These are phyloP conservation scores for Somion occarium DNA, from an alignment of 1,284 basidiomycete species.

Conservation along the genomic window DNA sequence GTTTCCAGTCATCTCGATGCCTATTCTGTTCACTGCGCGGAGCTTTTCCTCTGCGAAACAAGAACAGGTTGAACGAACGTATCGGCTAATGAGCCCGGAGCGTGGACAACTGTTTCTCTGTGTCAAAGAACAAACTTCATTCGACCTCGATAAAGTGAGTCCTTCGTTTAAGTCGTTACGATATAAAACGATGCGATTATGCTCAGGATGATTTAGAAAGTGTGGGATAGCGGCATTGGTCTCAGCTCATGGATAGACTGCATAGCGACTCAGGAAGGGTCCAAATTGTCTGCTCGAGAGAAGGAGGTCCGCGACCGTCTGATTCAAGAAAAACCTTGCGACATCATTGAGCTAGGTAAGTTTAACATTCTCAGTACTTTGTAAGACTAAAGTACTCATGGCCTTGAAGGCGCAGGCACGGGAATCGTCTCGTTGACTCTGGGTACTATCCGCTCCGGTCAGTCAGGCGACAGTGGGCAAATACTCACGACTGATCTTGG, in stretches of 20 bases:
- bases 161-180: background rate
- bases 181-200: background rate
- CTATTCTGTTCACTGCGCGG: conserved; percentile 44
- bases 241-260: conserved; percentile 69
- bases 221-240: conserved; percentile 88
- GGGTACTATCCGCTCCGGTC: conserved; percentile 41
- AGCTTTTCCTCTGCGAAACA: conserved; percentile 47
- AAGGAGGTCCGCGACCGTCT: background rate
- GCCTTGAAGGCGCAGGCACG: conserved; percentile 73
- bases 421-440: conserved; percentile 75
- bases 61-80: conserved; percentile 63
- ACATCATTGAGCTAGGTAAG: conserved; percentile 66
- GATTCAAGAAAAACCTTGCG: conserved; percentile 9
- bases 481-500: conserved; percentile 74
- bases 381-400: background rate
- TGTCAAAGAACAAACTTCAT: conserved; percentile 77
- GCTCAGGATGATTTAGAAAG: conserved; percentile 57
- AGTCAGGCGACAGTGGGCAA: conserved; percentile 27
- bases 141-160: conserved; percentile 83
- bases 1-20: conserved; percentile 63
- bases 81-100: conserved; percentile 31
- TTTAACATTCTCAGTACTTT: conserved; percentile 3
- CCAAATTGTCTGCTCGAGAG: background rate
- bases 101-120: conserved; percentile 32
- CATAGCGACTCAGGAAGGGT: conserved; percentile 16